phyloP scores from a whole-genome alignment of 108 stramenopile species.

The Skeletonema menzelii region DNA sequence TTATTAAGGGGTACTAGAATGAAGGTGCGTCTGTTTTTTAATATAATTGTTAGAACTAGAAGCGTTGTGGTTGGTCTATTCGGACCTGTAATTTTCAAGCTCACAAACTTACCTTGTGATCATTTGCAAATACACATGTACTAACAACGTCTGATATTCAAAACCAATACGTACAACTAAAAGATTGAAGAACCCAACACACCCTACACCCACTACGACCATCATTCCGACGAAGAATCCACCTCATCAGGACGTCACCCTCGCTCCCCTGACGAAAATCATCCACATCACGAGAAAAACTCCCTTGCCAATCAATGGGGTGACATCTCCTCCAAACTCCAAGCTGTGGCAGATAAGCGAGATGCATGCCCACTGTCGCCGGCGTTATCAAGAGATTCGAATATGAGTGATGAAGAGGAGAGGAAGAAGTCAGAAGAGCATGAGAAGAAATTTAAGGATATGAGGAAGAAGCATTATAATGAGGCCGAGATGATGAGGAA shows the following conservation, averaged over 20 bases:
- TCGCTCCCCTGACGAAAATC: constrained; percentile 53
- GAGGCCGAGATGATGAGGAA: constrained; percentile 81
- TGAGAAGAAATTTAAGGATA: constrained; percentile 62
- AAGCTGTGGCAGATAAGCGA: constrained; percentile 64
- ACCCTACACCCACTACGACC: constrained; percentile 81
- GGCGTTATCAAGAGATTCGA: constrained; percentile 16
- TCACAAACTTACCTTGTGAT: background rate
- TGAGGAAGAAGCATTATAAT: constrained; percentile 88
- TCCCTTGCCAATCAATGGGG: constrained; percentile 51
- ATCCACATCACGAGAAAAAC: constrained; percentile 9
- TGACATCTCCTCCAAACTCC: constrained; percentile 65
- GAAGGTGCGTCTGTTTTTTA: constrained; percentile 56
- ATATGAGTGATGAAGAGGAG: constrained; percentile 40
- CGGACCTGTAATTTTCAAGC: background rate
- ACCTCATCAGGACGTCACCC: constrained; percentile 38
- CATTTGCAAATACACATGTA: background rate
- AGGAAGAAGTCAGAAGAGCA: constrained; percentile 55
- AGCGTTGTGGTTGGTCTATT: background rate
- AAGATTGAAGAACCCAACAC: constrained; percentile 91
- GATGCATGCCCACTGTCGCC: constrained; percentile 51
- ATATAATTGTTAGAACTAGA: background rate
- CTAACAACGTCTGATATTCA: background rate
- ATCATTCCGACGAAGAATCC: constrained; percentile 69
- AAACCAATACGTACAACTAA: background rate
- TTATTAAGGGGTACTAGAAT: constrained; percentile 82